Evolutionary conservation across 2,329 filamentous ascomycete species (phyloP).

Genomic region (Zasmidium cellare): DNA sequence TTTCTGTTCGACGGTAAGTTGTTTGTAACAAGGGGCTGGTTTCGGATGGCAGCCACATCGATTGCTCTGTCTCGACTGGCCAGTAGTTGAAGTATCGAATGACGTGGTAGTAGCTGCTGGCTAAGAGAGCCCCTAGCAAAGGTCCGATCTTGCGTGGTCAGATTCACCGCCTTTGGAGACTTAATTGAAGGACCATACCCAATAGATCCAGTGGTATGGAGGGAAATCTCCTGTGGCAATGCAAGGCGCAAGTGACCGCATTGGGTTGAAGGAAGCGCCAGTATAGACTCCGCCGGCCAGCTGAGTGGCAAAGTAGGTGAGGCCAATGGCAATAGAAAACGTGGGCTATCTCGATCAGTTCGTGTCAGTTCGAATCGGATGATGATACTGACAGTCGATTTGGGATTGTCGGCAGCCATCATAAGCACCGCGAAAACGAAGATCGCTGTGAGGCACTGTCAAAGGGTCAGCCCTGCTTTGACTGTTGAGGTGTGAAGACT

Average conservation of each 20-base stretch:
- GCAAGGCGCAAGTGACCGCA: constrained; percentile 33
- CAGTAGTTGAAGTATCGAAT: constrained; percentile 32
- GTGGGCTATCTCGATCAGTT: constrained; percentile 7
- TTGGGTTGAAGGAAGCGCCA: constrained; percentile 36
- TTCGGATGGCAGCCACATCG: neutral
- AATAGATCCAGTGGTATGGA: constrained; percentile 32
- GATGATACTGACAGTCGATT: no score
- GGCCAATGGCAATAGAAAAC: constrained; percentile 25
- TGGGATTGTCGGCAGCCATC: no score
- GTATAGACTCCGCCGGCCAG: constrained; percentile 31
- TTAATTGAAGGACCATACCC: constrained; percentile 15
- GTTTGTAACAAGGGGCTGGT: neutral
- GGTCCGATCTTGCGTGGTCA: constrained; percentile 27
- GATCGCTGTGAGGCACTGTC: neutral
- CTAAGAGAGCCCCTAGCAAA: constrained; percentile 29
- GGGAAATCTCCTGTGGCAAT: constrained; percentile 30
- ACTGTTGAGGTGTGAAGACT: neutral
- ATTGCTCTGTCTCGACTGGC: constrained; percentile 27
- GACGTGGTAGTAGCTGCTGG: constrained; percentile 31
- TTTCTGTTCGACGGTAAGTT: neutral
- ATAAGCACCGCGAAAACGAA: neutral
- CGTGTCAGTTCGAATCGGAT: no score
- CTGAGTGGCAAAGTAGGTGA: constrained; percentile 22
- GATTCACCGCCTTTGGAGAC: neutral
- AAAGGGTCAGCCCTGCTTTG: neutral